Evolutionary conservation across 1,139 yeast genomes (phyloP), one percentile per base, ranked within the genome.

Genomic region (Kodamaea derodonti): DNA sequence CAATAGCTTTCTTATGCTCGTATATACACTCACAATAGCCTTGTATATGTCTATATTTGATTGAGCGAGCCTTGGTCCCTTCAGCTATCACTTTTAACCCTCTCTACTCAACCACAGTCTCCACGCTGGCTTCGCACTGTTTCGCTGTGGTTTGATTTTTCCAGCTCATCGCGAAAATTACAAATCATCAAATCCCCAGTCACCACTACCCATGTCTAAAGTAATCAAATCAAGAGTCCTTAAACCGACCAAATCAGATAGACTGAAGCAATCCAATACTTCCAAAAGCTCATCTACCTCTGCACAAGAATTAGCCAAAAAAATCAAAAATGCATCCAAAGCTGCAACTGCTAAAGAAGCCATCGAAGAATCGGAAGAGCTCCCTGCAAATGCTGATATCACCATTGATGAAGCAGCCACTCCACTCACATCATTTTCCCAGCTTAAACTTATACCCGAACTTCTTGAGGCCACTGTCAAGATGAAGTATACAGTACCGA

Each of bases 391-490:
- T 15, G 29, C 36, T 8, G 30, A 26, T 11, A 14, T 37, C 9
- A 34, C 33, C 14, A 31, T 35, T 8, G 38, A 35, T 26, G 27
- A 37, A 13, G 40, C 37, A n/a, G 39, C 24, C 11, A 34, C 20
- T 7, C 36, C 28, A 24, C 54, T 77, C 60, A 41, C 70, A 6
- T 62, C 75, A 30, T 65, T 69, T 30, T 60, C 46, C n/a, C 68
- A 78, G 31, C 62, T 84, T 33, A 71, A 80, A 20, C 66, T 94
- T 27, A 80, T 88, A 27, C 94, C 90, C 2, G 96, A 86, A 47
- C 70, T 88, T 31, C 59, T 88, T 15, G 94, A 87, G 47, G 82
- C 97, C 0, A 80, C 94, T 45, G 78, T 80, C 38, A 71, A 66
- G 30, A 60, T 84, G 67, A 80, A 82, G 42, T 84, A 64, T 52